Conservation (phyloP, 495 filamentous ascomycete species). For the Parathielavia appendiculata region DNA sequence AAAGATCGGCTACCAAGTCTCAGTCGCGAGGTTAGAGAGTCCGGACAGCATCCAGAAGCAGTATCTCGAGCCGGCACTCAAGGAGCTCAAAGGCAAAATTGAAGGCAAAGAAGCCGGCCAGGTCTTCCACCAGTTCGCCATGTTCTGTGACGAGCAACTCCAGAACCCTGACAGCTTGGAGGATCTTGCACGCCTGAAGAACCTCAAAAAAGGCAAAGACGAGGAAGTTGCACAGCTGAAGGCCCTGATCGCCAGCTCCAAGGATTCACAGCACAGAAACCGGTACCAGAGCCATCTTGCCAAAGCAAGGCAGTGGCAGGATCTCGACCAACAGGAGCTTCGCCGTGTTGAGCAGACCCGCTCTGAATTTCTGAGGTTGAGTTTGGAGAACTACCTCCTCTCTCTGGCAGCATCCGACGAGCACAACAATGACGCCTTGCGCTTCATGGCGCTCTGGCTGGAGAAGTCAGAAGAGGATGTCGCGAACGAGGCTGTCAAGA, state of each 20-base stretch:
- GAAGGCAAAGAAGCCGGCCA: conserved; percentile 72
- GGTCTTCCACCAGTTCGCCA: conserved; percentile 91
- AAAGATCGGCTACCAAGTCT: conserved; percentile 79
- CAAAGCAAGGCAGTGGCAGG: conserved; percentile 83
- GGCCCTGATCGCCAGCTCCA: conserved; percentile 40
- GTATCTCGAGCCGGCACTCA: conserved; percentile 77
- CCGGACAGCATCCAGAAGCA: conserved; percentile 81
- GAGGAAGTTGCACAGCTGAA: conserved; percentile 67
- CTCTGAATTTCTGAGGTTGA: conserved; percentile 74
- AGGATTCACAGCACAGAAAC: conserved; percentile 36
- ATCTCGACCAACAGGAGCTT: conserved; percentile 81
- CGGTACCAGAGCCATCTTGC: conserved; percentile 38
- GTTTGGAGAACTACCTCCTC: conserved; percentile 91
- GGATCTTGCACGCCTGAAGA: conserved; percentile 76
- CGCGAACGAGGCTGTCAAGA: conserved; percentile 70
- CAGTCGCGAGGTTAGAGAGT: conserved; percentile 88
- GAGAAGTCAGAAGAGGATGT: conserved; percentile 66
- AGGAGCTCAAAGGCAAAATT: conserved; percentile 63
- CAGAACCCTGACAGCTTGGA: conserved; percentile 77
- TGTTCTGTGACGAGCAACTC: conserved; percentile 90
- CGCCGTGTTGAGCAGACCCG: conserved; percentile 68
- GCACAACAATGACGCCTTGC: conserved; percentile 81
- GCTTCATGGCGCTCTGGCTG: conserved; percentile 95
- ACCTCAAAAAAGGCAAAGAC: conserved; percentile 73
- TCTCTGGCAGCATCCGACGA: conserved; percentile 76